Evolutionary conservation across 2,329 filamentous ascomycete genomes (phyloP), one percentile per base, ranked within the genome.

Genomic region (Thielaviopsis punctulata): DNA sequence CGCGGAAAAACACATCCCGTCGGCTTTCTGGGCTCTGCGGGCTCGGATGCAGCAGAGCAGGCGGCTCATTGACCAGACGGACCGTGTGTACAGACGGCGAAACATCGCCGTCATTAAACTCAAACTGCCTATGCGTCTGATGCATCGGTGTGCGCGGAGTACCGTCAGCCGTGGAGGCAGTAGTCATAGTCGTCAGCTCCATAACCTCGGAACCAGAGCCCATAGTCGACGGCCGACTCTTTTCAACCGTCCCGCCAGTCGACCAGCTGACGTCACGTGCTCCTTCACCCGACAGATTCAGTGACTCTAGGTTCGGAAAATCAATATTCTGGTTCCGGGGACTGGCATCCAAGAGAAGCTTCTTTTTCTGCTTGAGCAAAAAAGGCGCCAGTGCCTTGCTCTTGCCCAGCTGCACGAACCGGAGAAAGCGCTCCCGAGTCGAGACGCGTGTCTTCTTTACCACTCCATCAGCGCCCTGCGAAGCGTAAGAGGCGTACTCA

Each of bases 61-160:
- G 53, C 19, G 45, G 49, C 19, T 50, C 51, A 12, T 49, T 46
- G 12, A 55, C 53, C 41, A 55, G 46, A 12, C 53, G 53, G 15
- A 55, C 53, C 18, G 53, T 55, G 41, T 48, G 49, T n/a, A 46
- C 46, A 5, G 53, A 55, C 15, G 53, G 33, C n/a, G 53, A 52
- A 22, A 55, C 25, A 9, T 55, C 49, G 12, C 30, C 52, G 18
- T 52, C 53, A 8, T 43, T 30, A 33, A 52, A 55, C 23, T 52
- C 53, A 49, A 45, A 55, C 21, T 27, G 27, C n/a, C n/a, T n/a
- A 9, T 44, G 44, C 5, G 43, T 27, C 30, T 55, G 53, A 15
- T 48, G 9, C 13, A 41, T 43, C 1, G 53, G 53, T 3, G 53
- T 55, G 45, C 44, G 46, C 4, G 53, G 53, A 15, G 15, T 25